Percentiles rank a stretch among this genome's conserved stretches.
Evolutionary conservation across 2,329 filamentous ascomycete species (phyloP).

Genomic region (Juglanconis oblonga): DNA sequence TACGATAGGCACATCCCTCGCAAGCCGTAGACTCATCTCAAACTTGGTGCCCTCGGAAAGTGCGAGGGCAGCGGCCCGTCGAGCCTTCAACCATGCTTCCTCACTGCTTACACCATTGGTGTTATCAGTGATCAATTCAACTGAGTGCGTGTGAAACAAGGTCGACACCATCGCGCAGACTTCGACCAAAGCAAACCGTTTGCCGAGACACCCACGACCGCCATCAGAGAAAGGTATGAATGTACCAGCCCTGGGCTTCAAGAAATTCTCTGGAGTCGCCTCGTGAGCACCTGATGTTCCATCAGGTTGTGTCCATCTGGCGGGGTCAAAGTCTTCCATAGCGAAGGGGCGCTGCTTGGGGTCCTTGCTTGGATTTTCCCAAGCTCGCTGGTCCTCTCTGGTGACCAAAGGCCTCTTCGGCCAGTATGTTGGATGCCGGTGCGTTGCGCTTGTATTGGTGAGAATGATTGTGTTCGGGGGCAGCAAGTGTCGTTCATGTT

Average conservation of each 20-base stretch:
- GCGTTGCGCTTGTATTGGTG: not conserved
- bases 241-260: not conserved
- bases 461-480: not conserved
- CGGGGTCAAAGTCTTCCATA: not conserved
- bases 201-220: not conserved
- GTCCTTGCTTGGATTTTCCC: not conserved
- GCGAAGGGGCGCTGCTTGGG: not conserved
- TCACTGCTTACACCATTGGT: not conserved
- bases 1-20: not conserved
- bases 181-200: not conserved
- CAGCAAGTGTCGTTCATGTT: not conserved
- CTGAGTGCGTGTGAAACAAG: not conserved
- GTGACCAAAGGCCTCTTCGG: not conserved
- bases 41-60: not conserved
- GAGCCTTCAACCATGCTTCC: not conserved
- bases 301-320: not conserved
- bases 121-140: not conserved
- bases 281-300: not conserved
- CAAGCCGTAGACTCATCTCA: not conserved
- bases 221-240: not conserved
- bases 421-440: not conserved
- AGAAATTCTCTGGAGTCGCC: not conserved
- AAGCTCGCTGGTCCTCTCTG: not conserved
- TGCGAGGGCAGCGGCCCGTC: not conserved
- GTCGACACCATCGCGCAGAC: not conserved